These are phyloP conservation scores for Xylaria cubensis DNA, from an alignment of 495 filamentous ascomycete species.

Conservation along the genomic window DNA sequence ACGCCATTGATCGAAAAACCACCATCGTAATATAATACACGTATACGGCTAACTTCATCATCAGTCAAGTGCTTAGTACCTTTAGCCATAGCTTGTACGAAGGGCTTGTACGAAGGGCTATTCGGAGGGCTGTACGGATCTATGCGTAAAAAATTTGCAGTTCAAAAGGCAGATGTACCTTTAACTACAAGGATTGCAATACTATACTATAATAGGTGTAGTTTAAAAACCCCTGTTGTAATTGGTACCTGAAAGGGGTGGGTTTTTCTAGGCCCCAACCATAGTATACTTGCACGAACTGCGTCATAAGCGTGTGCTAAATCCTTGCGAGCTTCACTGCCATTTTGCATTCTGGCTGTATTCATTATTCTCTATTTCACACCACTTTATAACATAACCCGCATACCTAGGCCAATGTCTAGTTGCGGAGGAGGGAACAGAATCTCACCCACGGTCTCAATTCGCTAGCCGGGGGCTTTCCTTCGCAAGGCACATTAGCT, in stretches of 20 bases:
- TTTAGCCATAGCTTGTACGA: not conserved
- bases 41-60: not conserved
- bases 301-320: slow-evolving; percentile 8
- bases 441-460: slow-evolving; percentile 12
- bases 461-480: not conserved
- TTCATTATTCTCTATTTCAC: not conserved
- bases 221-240: not conserved
- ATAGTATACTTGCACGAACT: not conserved
- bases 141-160: not conserved
- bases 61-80: not conserved
- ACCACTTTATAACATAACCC: not conserved
- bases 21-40: not conserved
- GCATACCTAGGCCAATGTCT: slow-evolving; percentile 8
- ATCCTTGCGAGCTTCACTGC: not conserved
- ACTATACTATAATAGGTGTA: not conserved
- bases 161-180: not conserved
- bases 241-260: no score
- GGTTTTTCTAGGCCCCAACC: no score
- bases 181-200: not conserved
- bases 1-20: not conserved
- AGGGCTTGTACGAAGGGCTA: not conserved
- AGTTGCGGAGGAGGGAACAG: not conserved
- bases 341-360: not conserved
- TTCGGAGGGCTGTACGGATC: not conserved
- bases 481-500: not conserved